Base-by-base conservation (phyloP, 2,329 filamentous ascomycete genomes). In the Botrytis medusae region DNA sequence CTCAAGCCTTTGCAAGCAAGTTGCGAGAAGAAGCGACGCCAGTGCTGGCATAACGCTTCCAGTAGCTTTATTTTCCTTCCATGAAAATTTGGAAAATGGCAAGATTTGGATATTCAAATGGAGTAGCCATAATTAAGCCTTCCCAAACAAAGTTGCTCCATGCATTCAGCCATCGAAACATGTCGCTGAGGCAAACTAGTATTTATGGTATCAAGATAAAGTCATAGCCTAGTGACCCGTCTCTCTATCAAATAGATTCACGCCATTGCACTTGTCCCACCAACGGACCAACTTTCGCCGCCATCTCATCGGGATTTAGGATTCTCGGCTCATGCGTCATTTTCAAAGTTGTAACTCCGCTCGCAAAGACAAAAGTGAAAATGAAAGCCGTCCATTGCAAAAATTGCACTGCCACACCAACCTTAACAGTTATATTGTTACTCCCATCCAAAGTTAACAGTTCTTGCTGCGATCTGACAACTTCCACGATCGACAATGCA, bases 331-430 rank as follows among this genome's bases (percentile, higher is more conserved):
- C 61, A 54, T 42, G 63, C 10, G 61, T 44, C 34, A 67, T 57
- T n/a, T 59, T 37, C n/a, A 59, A 16, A 7, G 48, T 25, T n/a
- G 61, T 67, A 2, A 67, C 32, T 10, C 48, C 61, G 18, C 42
- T 44, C 4, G 46, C 60, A 34, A 59, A 72, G 59, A 72, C 3
- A 10, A 72, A 72, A 14, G 46, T 57, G 18, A 72, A 64, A 29
- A 54, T 62, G 16, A 72, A 72, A 40, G 70, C 70, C 10, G 61
- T 57, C 61, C 61, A 72, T 34, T 67, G 61, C 29, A 72, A 4
- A 12, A 67, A 64, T 14, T 65, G 70, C 2, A 72, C 32, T 29
- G 25, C 59, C 10, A 65, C 34, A 10, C 61, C 61, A 18, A 65
- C 42, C 2, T 72, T 54, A 16, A 72, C 60, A 9, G 60, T 64